Conservation (phyloP, 2,329 filamentous ascomycete genomes). For the Sphaerulina populicola region DNA sequence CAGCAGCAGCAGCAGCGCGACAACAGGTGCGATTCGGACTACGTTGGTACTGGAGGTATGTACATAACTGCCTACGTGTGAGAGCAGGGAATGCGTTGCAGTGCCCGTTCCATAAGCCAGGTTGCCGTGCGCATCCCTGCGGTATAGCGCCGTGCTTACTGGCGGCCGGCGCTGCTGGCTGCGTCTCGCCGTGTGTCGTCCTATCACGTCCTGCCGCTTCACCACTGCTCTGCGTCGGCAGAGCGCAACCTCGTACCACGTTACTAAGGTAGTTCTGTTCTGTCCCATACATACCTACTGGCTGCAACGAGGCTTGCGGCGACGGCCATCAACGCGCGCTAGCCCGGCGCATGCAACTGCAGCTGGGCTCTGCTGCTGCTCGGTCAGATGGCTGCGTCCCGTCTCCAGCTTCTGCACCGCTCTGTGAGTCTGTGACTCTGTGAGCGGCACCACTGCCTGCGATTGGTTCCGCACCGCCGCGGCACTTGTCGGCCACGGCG, state of each 20-base stretch:
- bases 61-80: not conserved
- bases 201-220: not conserved
- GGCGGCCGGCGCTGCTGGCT: not conserved
- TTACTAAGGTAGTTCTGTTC: constrained; percentile 9
- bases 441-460: too few species aligned
- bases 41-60: too few species aligned
- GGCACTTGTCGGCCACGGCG: constrained; percentile 9
- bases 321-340: constrained; percentile 3
- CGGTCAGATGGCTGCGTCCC: not conserved
- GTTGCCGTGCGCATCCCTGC: constrained; percentile 7
- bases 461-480: constrained; percentile 12
- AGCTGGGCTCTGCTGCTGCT: too few species aligned
- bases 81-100: constrained; percentile 10
- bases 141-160: constrained; percentile 1
- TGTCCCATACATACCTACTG: constrained; percentile 8
- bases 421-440: not conserved
- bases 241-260: constrained; percentile 17
- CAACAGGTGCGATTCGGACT: not conserved
- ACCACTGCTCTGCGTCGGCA: constrained; percentile 1
- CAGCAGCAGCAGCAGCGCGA: not conserved
- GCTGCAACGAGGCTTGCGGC: not conserved
- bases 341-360: constrained; percentile 10
- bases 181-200: not conserved
- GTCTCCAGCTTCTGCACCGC: constrained; percentile 14
- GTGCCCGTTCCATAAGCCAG: constrained; percentile 2